Base-by-base conservation (phyloP, 1,284 basidiomycete species). In the Leccinum griseonigrum region DNA sequence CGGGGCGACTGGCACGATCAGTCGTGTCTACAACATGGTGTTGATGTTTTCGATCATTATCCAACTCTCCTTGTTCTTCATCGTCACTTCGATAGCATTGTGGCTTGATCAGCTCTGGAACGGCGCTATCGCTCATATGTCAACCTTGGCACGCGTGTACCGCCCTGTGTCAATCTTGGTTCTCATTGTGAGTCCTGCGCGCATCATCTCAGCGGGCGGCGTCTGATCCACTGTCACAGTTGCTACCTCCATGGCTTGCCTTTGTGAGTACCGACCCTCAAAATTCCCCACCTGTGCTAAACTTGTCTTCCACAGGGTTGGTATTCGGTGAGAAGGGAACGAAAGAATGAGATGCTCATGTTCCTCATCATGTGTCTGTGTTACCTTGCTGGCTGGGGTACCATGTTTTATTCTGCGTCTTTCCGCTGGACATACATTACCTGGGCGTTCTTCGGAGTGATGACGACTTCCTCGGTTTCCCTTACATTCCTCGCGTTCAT, bases 71-170 rank as follows among this genome's bases (percentile, higher is more conserved):
- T 67, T 90, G 50, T 92, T 91, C 79, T 92, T 92, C 77, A 85
- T 92, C 73, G 80, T 84, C 36, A 79, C 83, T 26, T 83, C 88
- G 4, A 83, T 88, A 40, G 85, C 82, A 8, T 77, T 92, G 43
- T 93, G 90, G 90, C 74, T 92, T 60, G 91, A 92, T 71, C 88
- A 89, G 67, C 77, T 92, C 51, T 84, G 82, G 74, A 86, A 88
- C 67, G 86, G 86, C 36, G 75, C 81, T 38, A 85, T 87, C 57
- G 86, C 82, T 18, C 79, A 80, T 53, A 72, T 85, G 40, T 83
- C 81, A 46, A 73, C 68, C 16, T 76, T 77, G 26, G 74, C 65
- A 13, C 46, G 22, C 22, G 62, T 84, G 26, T 91, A 88, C 76
- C 83, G 85, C 69, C 80, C 78, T 2, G 67, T 85, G 8, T 81